These are phyloP conservation scores for Discostella pseudostelligera DNA, from an alignment of 108 stramenopile genomes.

Conservation along the genomic window DNA sequence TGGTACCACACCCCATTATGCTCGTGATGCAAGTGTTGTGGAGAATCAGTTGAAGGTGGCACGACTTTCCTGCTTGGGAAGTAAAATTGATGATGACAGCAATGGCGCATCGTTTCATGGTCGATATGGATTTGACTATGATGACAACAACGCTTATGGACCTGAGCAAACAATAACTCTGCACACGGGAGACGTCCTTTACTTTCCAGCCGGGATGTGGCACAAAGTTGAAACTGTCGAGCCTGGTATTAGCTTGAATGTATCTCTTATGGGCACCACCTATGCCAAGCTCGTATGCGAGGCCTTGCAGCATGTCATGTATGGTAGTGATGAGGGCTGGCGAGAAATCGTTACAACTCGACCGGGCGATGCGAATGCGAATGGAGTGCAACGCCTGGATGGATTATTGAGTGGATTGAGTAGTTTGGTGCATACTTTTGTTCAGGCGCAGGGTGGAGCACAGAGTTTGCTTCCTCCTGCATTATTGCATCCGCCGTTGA, in stretches of 20 bases:
- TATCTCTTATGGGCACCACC: slow-evolving; percentile 81
- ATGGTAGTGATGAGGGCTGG: slow-evolving; percentile 60
- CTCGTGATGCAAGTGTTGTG: slow-evolving; percentile 55
- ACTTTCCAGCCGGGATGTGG: slow-evolving; percentile 92
- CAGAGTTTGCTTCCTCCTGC: slow-evolving; percentile 62
- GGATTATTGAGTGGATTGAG: slow-evolving; percentile 52
- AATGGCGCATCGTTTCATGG: not conserved
- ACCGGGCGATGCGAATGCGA: slow-evolving; percentile 20
- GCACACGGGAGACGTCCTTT: slow-evolving; percentile 85
- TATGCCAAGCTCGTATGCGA: slow-evolving; percentile 72
- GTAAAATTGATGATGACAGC: not conserved
- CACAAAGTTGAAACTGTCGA: slow-evolving; percentile 85
- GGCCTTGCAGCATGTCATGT: slow-evolving; percentile 70
- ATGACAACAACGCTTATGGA: slow-evolving; percentile 57
- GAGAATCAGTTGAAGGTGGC: slow-evolving; percentile 88
- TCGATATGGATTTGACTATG: slow-evolving; percentile 53
- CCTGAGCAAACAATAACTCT: slow-evolving; percentile 50
- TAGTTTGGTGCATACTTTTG: slow-evolving; percentile 43
- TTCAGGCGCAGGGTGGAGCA: slow-evolving; percentile 47
- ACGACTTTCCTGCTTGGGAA: slow-evolving; percentile 31
- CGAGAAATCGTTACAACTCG: slow-evolving; percentile 52
- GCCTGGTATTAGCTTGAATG: slow-evolving; percentile 83
- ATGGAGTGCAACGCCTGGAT: slow-evolving; percentile 46
- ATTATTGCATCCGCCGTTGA: slow-evolving; percentile 46
- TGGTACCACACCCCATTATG: slow-evolving; percentile 89